Evolutionary conservation across 2,329 filamentous ascomycete species (phyloP).

Genomic region (Aureobasidium uvarum): DNA sequence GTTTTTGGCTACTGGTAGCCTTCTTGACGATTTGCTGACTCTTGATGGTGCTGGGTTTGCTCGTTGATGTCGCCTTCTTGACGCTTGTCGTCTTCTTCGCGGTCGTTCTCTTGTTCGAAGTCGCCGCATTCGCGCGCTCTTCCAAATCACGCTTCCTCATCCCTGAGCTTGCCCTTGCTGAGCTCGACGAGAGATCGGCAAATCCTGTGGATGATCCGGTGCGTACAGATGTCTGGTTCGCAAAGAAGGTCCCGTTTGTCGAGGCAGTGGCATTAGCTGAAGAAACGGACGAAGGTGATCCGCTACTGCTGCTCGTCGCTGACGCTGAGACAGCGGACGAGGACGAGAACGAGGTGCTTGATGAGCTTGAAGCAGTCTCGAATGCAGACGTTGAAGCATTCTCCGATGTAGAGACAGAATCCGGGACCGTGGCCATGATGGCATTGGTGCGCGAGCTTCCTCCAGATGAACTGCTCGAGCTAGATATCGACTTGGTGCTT

Average conservation of each 20-base stretch:
- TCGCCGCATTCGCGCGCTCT: neutral
- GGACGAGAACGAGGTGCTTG: neutral
- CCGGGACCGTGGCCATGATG: neutral
- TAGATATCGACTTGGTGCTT: neutral
- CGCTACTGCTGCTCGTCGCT: neutral
- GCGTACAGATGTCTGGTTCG: neutral
- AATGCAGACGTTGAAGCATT: neutral
- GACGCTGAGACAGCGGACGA: neutral
- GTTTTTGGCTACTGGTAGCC: neutral
- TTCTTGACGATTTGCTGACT: neutral
- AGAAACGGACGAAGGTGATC: neutral
- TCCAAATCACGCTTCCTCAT: constrained; percentile 12
- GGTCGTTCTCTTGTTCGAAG: constrained; percentile 1
- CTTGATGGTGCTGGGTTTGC: neutral
- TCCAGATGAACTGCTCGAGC: neutral
- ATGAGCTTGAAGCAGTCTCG: neutral
- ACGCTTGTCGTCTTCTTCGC: neutral
- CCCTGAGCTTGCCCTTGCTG: neutral
- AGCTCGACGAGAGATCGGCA: neutral
- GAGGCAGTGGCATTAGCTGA: neutral
- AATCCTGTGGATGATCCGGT: neutral
- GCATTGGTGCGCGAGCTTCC: neutral
- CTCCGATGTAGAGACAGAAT: neutral
- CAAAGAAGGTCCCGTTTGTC: neutral
- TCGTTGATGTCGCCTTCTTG: constrained; percentile 1